Evolutionary conservation across 805 yeast species (phyloP).

Genomic region (Zygoascus flipseniorum): DNA sequence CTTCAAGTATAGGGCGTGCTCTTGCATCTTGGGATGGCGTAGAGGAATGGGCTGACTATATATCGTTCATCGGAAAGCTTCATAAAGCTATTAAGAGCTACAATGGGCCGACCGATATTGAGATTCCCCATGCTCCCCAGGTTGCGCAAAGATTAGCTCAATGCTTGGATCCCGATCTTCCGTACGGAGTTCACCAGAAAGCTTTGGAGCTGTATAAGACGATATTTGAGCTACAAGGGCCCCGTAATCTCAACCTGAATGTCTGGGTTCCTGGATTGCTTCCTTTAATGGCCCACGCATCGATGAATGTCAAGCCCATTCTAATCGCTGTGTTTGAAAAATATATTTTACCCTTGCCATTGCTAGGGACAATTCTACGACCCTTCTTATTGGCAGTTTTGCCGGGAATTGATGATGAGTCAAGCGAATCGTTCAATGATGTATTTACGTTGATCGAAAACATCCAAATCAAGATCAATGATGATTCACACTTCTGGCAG

Average conservation of each 20-base stretch:
- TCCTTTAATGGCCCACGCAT: slow-evolving; percentile 81
- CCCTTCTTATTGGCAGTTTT: slow-evolving; percentile 68
- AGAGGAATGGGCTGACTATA: slow-evolving; percentile 97
- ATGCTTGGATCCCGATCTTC: slow-evolving; percentile 72
- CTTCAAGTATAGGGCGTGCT: slow-evolving; percentile 62
- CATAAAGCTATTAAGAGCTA: slow-evolving; percentile 54
- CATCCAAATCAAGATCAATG: slow-evolving; percentile 46
- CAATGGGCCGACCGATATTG: slow-evolving; percentile 29
- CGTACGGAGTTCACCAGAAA: slow-evolving; percentile 94
- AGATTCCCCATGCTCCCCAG: slow-evolving; percentile 52
- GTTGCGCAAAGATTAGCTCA: slow-evolving; percentile 67
- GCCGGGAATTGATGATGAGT: slow-evolving; percentile 89
- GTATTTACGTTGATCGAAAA: slow-evolving; percentile 52
- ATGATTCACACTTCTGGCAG: slow-evolving; percentile 83
- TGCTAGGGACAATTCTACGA: slow-evolving; percentile 49
- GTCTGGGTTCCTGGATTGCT: slow-evolving; percentile 91
- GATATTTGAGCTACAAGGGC: slow-evolving; percentile 58
- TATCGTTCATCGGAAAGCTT: slow-evolving; percentile 74
- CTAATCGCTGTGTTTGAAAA: slow-evolving; percentile 54
- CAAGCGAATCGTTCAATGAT: slow-evolving; percentile 68
- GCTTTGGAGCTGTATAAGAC: slow-evolving; percentile 67
- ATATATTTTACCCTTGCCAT: slow-evolving; percentile 44
- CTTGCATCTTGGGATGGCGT: slow-evolving; percentile 69
- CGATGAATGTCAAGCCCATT: slow-evolving; percentile 79
- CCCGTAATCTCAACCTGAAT: slow-evolving; percentile 46